Evolutionary conservation across 2,329 filamentous ascomycete genomes (phyloP), one percentile per base, ranked within the genome.

Genomic region (Curvularia sp.): DNA sequence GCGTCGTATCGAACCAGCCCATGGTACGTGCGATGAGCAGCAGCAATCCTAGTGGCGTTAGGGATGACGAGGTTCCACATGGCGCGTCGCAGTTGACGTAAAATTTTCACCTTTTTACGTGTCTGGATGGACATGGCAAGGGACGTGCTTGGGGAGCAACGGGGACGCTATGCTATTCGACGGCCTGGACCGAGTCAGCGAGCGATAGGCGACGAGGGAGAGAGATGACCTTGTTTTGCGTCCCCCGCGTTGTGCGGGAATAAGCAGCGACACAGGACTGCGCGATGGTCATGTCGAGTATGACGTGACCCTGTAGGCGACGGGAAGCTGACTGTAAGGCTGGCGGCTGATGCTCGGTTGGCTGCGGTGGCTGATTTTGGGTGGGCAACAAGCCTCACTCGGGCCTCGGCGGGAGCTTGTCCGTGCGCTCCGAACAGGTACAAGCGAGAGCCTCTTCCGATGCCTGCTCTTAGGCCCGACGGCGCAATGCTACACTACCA

Each of bases 41-140:
- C 34, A 38, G 30, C 8, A 25, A 8, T 34, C 49, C 49, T 50
- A 57, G 51, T 49, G 60, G 55, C 53, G 25, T 39, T 46, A 51
- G 39, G 28, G 48, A 64, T 58, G 53, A 60, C 25, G 60, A 42
- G 59, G 67, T 52, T 69, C 71, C 71, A 74, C 71, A 67, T 73
- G 56, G 71, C 56, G 63, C 51, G 53, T 43, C 28, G 56, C 51
- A 51, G 56, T 70, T 72, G 65, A 72, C 69, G 67, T 71, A 73
- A 71, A 71, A 70, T 65, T 71, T 72, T 73, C 68, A 67, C 65
- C 60, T 65, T 59, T 59, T 55, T 55, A 51, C 50, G 52, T 50
- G 56, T 55, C 43, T 39, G 27, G 53, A 53, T 56, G 46, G 47
- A 59, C 53, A 64, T 9, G 27, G 42, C 34, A 48, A 48, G 67